Percentiles rank a stretch among this genome's conserved stretches.
phyloP scores from a whole-genome alignment of 2,329 filamentous ascomycete genomes.

The Penicillium sp. region DNA sequence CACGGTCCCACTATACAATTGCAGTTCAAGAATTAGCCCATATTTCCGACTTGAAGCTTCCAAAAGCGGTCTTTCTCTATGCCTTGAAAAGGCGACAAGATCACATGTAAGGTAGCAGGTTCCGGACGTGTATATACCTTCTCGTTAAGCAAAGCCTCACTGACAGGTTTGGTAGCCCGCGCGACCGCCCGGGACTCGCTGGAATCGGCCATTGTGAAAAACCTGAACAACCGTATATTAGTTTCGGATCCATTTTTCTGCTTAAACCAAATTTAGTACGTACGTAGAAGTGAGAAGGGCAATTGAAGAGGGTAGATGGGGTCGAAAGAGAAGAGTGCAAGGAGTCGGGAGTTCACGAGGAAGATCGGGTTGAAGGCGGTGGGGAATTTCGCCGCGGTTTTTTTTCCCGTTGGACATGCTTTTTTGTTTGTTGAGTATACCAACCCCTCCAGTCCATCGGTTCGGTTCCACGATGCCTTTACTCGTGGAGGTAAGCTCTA shows the following conservation, averaged over 20 bases:
- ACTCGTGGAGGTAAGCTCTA: constrained; percentile 37
- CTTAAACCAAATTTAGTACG: neutral
- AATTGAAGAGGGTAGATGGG: constrained; percentile 18
- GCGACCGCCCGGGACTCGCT: constrained; percentile 58
- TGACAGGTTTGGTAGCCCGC: constrained; percentile 75
- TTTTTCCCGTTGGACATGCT: constrained; percentile 28
- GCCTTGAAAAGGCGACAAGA: neutral
- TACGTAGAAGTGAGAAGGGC: constrained; percentile 19
- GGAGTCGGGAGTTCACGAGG: constrained; percentile 26
- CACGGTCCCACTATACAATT: constrained; percentile 83
- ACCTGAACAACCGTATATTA: constrained; percentile 21
- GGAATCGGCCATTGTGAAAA: constrained; percentile 56
- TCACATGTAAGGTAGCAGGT: neutral
- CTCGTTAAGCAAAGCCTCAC: constrained; percentile 97
- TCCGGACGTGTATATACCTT: constrained; percentile 65
- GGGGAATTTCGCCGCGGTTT: constrained; percentile 37
- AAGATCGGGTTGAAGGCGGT: constrained; percentile 37
- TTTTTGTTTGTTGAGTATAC: constrained; percentile 17
- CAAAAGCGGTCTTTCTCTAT: neutral
- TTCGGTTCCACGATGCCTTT: constrained; percentile 35
- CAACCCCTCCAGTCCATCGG: constrained; percentile 10
- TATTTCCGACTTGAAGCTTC: neutral
- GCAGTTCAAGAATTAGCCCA: constrained; percentile 19
- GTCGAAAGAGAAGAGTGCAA: constrained; percentile 21
- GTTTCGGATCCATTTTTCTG: neutral